Evolutionary conservation across 163 green algal species (phyloP).

Genomic region (Volvox carteri): DNA sequence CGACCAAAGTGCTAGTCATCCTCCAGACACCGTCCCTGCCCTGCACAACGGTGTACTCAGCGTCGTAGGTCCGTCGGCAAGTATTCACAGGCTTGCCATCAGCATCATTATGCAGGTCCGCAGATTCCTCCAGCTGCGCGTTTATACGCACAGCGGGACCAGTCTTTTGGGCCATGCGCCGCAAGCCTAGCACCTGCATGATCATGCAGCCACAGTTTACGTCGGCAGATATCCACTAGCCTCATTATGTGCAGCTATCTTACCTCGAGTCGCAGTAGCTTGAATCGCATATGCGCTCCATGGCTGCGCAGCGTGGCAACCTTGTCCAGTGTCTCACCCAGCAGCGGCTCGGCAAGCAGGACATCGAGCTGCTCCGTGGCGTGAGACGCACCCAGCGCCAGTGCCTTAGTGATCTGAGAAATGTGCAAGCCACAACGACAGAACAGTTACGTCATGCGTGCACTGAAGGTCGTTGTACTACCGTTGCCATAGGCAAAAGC

Average conservation of each 20-base stretch:
- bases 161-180: not conserved
- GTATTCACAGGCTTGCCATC: conserved; percentile 42
- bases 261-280: conserved; percentile 56
- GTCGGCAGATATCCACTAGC: not conserved
- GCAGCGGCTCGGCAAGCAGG: conserved; percentile 55
- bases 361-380: conserved; percentile 12
- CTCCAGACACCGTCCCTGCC: conserved; percentile 59
- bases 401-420: conserved; percentile 50
- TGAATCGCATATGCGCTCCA: conserved; percentile 61
- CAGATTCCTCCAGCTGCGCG: conserved; percentile 28
- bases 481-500: too few relatives aligned
- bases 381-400: conserved; percentile 43
- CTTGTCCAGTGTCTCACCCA: conserved; percentile 55
- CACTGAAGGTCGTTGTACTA: too few relatives aligned
- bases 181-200: conserved; percentile 19
- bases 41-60: conserved; percentile 49
- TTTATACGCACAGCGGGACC: not conserved
- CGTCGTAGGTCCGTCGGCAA: conserved; percentile 49
- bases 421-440: too few relatives aligned
- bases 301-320: conserved; percentile 55
- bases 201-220: too few relatives aligned
- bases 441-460: too few relatives aligned
- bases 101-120: conserved; percentile 40
- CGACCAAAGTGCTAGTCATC: conserved; percentile 47
- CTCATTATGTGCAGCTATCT: not conserved